Percentiles rank a stretch among this genome's conserved stretches.
These are phyloP conservation scores for Nadsonia starkeyi-henricii DNA, from an alignment of 1,139 yeast species.

Conservation along the genomic window DNA sequence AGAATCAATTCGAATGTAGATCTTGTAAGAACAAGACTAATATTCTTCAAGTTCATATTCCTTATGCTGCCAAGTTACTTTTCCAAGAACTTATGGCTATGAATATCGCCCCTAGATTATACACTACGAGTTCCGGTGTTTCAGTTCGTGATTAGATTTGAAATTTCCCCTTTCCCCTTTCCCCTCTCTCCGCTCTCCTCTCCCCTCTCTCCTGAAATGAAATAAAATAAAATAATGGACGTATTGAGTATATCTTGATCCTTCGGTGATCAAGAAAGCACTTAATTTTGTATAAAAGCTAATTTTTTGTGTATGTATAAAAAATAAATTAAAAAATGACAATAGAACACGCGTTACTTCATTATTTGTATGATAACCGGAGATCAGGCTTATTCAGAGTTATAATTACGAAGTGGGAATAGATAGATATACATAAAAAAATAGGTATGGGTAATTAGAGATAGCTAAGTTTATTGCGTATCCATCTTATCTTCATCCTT, in stretches of 20 bases:
- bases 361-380: background rate
- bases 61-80: constrained; percentile 89
- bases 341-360: background rate
- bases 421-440: background rate
- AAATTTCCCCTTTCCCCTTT: no score
- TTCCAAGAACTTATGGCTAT: constrained; percentile 98
- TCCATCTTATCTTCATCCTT: constrained; percentile 11
- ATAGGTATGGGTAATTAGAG: background rate
- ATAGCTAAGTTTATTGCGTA: constrained; percentile 5
- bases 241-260: no score
- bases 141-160: constrained; percentile 19
- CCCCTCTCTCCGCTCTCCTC: background rate
- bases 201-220: background rate
- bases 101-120: constrained; percentile 53
- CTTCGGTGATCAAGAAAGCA: no score
- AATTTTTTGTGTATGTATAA: background rate
- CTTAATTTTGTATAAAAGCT: background rate
- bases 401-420: background rate
- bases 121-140: constrained; percentile 28
- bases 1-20: constrained; percentile 95
- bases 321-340: background rate
- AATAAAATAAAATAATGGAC: background rate
- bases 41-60: constrained; percentile 92
- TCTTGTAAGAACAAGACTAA: constrained; percentile 97
- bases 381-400: background rate